Evolutionary conservation across 2,329 filamentous ascomycete species (phyloP), one percentile per base, ranked within the genome.

Genomic region (Colletotrichum musicola): DNA sequence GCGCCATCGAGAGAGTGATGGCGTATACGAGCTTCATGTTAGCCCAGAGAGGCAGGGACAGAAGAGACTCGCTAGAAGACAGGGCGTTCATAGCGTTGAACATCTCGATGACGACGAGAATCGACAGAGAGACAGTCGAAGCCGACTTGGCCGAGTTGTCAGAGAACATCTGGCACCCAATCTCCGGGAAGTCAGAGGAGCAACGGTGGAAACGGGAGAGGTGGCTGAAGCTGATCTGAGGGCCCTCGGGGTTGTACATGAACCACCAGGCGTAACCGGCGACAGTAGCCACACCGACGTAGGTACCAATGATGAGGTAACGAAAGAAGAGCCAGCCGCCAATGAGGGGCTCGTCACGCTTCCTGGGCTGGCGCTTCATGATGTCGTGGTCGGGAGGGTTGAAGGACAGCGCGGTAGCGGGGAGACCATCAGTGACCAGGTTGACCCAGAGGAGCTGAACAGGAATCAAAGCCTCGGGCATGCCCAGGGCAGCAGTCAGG

Each of bases 231-330:
- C 86, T 90, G 81, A 99, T 97, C 80, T 97, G 93, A 25, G 96
- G 96, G 0, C 96, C 96, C 73, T 91, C 89, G 9, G 90, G 83
- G 83, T 98, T 95, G 85, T 92, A 97, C 92, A 99, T 95, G 86
- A 98, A 99, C 93, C 94, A 99, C 96, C 96, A 99, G n/a, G 94
- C 95, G 78, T 99, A 99, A 53, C 97, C 96, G 76, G 92, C 94
- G 20, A 99, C 97, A 4, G 96, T 99, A 62, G 96, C 96, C 47
- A 94, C 86, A 77, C 96, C 96, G 67, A 99, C 96, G 72, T 99
- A 99, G 9, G 90, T 94, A 70, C 96, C 96, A 74, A 99, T 96
- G 57, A 98, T 91, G 85, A 99, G 90, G 82, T 99, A 99, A 61
- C 96, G 91, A 88, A 98, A 94, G 85, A 99, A 98, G 46, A 99